Percentiles rank a stretch among this genome's conserved stretches.
Evolutionary conservation across 441 rosid genomes (phyloP).

Genomic region (Erodium trifolium): DNA sequence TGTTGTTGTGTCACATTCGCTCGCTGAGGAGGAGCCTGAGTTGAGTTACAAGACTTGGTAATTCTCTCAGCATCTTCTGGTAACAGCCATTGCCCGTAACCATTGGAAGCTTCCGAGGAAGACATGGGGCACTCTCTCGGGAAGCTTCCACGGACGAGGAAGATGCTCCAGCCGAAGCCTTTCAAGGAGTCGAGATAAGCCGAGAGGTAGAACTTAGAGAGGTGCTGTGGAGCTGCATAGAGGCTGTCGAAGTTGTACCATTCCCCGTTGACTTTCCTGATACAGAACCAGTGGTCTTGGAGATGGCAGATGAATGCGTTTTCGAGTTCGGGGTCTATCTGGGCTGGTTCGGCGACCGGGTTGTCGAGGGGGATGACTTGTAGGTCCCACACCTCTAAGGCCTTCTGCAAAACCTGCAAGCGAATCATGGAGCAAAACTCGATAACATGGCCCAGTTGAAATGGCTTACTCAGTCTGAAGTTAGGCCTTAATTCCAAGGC

Average conservation of each 20-base stretch:
- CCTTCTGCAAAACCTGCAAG: conserved; percentile 77
- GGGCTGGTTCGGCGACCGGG: conserved; percentile 87
- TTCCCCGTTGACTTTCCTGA: conserved; percentile 80
- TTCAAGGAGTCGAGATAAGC: conserved; percentile 77
- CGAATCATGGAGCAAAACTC: not conserved
- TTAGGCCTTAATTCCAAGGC: too few relatives aligned
- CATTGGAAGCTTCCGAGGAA: conserved; percentile 60
- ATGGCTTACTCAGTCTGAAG: too few relatives aligned
- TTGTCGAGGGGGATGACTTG: conserved; percentile 74
- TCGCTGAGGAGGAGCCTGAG: conserved; percentile 23
- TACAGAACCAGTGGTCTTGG: conserved; percentile 93
- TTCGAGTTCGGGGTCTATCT: conserved; percentile 77
- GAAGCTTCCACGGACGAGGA: conserved; percentile 79
- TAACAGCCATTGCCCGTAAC: conserved; percentile 79
- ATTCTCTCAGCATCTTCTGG: conserved; percentile 83
- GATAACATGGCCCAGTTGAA: too few relatives aligned
- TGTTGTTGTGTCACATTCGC: conserved; percentile 16
- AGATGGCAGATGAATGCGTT: conserved; percentile 85
- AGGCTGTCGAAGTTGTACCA: conserved; percentile 97
- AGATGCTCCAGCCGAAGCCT: conserved; percentile 86
- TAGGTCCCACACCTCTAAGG: conserved; percentile 87
- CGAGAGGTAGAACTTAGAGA: conserved; percentile 79
- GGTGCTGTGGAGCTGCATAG: conserved; percentile 70
- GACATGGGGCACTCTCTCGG: conserved; percentile 68
- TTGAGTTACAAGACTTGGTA: conserved; percentile 47